These are phyloP conservation scores for Leucocoprinus birnbaumii DNA, from an alignment of 768 basidiomycete species.

Conservation along the genomic window DNA sequence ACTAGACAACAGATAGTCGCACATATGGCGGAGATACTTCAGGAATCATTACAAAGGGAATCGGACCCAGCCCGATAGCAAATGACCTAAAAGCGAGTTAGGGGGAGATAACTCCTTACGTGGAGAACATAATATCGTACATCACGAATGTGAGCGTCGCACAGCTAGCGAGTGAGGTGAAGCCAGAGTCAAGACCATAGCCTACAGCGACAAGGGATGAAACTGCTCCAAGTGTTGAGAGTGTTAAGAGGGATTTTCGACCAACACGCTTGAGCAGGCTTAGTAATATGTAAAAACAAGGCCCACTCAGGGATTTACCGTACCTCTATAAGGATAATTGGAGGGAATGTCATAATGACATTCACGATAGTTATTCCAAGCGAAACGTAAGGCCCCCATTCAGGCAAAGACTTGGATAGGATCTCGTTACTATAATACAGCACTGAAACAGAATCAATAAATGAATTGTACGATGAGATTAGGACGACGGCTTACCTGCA, in stretches of 20 bases:
- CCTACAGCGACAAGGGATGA: conserved; percentile 67
- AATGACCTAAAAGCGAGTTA: conserved; percentile 56
- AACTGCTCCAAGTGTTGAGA: conserved; percentile 67
- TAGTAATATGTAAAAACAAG: conserved; percentile 5
- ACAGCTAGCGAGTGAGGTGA: conserved; percentile 61
- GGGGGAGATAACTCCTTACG: background rate
- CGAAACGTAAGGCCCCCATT: conserved; percentile 78
- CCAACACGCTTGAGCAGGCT: conserved; percentile 57
- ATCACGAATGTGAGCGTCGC: conserved; percentile 80
- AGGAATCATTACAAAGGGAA: conserved; percentile 91
- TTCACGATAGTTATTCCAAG: conserved; percentile 85
- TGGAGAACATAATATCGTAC: conserved; percentile 36
- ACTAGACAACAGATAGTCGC: conserved; percentile 21
- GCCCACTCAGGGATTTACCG: conserved; percentile 16
- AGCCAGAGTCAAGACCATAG: conserved; percentile 61
- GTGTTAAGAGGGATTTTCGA: conserved; percentile 60
- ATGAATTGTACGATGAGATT: background rate
- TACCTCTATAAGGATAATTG: conserved; percentile 86
- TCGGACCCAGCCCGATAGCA: conserved; percentile 85
- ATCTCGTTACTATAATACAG: conserved; percentile 92
- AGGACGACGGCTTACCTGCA: conserved; percentile 44
- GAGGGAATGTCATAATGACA: conserved; percentile 79
- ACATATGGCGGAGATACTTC: conserved; percentile 84
- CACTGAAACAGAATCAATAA: conserved; percentile 40
- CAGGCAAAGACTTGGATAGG: conserved; percentile 74